Evolutionary conservation across 768 basidiomycete genomes (phyloP), one percentile per base, ranked within the genome.

Genomic region (Boletus rufocinnamomeus): DNA sequence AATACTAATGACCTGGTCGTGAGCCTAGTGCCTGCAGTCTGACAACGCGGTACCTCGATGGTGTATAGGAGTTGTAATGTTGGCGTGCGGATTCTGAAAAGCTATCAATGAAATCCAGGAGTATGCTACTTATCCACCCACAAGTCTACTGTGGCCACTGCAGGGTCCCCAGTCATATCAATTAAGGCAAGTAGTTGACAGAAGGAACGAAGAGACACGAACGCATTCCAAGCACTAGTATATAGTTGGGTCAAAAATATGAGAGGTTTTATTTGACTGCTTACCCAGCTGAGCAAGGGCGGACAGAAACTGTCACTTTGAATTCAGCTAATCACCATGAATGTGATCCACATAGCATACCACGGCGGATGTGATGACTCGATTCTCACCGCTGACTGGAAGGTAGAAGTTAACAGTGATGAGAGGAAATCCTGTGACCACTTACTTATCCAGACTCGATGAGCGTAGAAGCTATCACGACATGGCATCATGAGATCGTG

Each of bases 271-370:
- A 21, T 37, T 44, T 7, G 11, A 46, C 23, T 6, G 28, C 63
- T 55, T 48, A 67, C 63, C 32, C 11, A 67, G 21, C 35, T 66
- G 67, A 52, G 52, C 45, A 17, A 51, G 3, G 16, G 64, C 28
- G 5, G 13, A 34, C 10, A 66, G 16, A n/a, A 63, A 3, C 65
- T 64, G 27, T 32, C 14, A 9, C 16, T 19, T 32, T 50, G 17
- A 35, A 6, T 11, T 68, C 35, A 66, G 51, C 16, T 8, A 32
- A 34, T n/a, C 27, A 30, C 6, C 28, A n/a, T 4, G 19, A 32
- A 41, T 21, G 6, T 0, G 40, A 19, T 21, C n/a, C 11, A 17
- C 5, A 11, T 21, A 9, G 11, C 40, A 21, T 21, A 41, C 40
- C 40, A 41, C 40, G n/a, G 40, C 40, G 3, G 40, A 41, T 21